A percentile compares a stretch with the other conserved stretches of the same genome.
These are phyloP conservation scores for Lignosus rhinocerotis DNA, from an alignment of 1,284 basidiomycete genomes.

Conservation along the genomic window DNA sequence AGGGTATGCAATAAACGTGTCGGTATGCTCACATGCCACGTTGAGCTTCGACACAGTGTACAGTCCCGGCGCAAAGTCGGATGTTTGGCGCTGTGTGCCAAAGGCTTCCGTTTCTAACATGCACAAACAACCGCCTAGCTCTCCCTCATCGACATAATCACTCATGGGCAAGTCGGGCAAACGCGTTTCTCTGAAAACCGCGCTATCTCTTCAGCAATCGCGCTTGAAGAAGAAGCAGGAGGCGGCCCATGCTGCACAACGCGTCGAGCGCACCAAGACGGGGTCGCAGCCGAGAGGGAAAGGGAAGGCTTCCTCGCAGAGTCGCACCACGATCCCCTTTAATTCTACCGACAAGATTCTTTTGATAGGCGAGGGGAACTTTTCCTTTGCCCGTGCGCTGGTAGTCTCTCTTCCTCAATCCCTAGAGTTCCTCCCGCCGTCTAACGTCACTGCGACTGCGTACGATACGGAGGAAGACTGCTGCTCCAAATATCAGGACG, in stretches of 20 bases:
- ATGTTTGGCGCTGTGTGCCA: slow-evolving; percentile 28
- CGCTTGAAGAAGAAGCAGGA: slow-evolving; percentile 61
- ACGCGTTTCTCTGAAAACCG: slow-evolving; percentile 57
- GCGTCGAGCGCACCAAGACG: slow-evolving; percentile 48
- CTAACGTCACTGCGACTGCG: slow-evolving; percentile 82
- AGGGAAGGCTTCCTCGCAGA: slow-evolving; percentile 29
- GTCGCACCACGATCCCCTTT: slow-evolving; percentile 69
- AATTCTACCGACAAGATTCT: slow-evolving; percentile 75
- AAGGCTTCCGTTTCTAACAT: slow-evolving; percentile 40
- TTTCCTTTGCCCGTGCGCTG: slow-evolving; percentile 87
- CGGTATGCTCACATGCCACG: slow-evolving; percentile 21
- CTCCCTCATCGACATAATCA: slow-evolving; percentile 10
- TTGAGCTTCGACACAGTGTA: slow-evolving; percentile 1
- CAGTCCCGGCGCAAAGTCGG: background rate
- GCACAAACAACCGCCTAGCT: slow-evolving; percentile 21
- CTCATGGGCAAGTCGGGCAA: slow-evolving; percentile 50
- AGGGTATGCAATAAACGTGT: slow-evolving; percentile 22
- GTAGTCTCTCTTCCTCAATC: slow-evolving; percentile 51
- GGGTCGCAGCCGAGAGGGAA: slow-evolving; percentile 28
- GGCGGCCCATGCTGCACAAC: slow-evolving; percentile 49
- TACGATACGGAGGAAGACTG: slow-evolving; percentile 83
- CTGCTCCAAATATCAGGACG: slow-evolving; percentile 85
- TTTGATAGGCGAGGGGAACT: slow-evolving; percentile 94
- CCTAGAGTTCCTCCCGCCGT: slow-evolving; percentile 58
- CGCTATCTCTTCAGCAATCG: slow-evolving; percentile 66